Evolutionary conservation across 306 rosid species (phyloP).

Genomic region (Acacia melanoxylon): DNA sequence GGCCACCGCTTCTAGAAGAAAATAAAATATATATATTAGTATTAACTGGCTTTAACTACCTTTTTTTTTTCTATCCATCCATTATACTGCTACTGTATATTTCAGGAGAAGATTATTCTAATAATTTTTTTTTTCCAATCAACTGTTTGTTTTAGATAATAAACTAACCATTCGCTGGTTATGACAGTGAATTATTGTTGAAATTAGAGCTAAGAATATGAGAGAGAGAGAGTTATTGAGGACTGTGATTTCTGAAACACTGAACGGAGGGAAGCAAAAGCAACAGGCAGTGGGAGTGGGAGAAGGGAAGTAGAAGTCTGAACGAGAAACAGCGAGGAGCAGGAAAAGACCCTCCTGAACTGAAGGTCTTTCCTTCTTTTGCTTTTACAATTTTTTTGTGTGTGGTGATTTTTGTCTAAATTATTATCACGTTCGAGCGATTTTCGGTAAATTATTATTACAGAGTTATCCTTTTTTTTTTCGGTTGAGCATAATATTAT

Average conservation of each 20-base stretch:
- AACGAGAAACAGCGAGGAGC: not conserved
- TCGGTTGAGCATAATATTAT: too few species aligned
- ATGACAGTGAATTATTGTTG: not conserved
- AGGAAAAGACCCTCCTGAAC: not conserved
- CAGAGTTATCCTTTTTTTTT: too few species aligned
- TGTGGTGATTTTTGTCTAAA: too few species aligned
- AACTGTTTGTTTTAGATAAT: not conserved
- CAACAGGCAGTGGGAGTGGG: not conserved
- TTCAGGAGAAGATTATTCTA: not conserved
- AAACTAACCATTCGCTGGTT: not conserved
- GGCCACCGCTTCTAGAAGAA: not conserved
- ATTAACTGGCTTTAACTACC: not conserved
- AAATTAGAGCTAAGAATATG: not conserved
- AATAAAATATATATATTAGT: not conserved
- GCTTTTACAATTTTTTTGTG: not conserved
- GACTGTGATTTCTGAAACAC: not conserved
- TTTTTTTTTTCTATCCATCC: not conserved
- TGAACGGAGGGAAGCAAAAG: not conserved
- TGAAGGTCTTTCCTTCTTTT: not conserved
- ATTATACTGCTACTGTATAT: not conserved
- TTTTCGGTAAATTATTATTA: too few species aligned
- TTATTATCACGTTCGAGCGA: too few species aligned
- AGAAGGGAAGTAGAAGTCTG: not conserved
- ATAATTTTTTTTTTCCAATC: not conserved
- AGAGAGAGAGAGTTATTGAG: not conserved